Evolutionary conservation across 139 green algal genomes (phyloP), one percentile per base, ranked within the genome.

Genomic region (Asterochloris erici): DNA sequence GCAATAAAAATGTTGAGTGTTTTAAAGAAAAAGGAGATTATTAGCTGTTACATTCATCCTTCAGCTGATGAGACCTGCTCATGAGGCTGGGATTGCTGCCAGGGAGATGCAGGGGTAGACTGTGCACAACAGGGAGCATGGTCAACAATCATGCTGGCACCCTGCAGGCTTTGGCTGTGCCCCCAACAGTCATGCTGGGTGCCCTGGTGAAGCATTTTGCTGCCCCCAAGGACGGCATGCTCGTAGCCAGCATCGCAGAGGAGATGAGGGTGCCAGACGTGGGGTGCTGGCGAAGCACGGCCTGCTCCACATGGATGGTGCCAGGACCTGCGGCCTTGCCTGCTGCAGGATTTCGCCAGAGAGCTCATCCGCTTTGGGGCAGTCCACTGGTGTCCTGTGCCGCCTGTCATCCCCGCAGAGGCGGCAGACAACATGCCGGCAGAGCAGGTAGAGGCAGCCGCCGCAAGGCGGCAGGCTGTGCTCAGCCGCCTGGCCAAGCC

Each of bases 361-460:
- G 79, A 85, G 81, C 83, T 96, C 23, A 84, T 97, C 15, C 88
- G 89, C 61, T 97, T 96, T 79, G 94, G 94, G 12, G 88, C 90
- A 15, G 84, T 96, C 26, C 87, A 96, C 82, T 89, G 83, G 69
- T 93, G 86, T 74, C 86, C 86, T 62, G 87, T 96, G 14, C 77
- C 83, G 28, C 93, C 93, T 28, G 26, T 81, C 10, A n/a, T 84
- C 12, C 29, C 77, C 0, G 1, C 17, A 14, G 28, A 27, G 19
- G 28, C 66, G 38, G 61, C 27, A n/a, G 68, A 29, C 21, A 26
- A 54, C 12, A 86, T 83, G 75, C 71, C 76, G 12, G 16, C 73
- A 13, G 83, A 82, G 24, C 70, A 88, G 66, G 68, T 79, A 14
- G 73, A 14, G 6, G n/a, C 27, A 60, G 79, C 85, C 15, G 21